A percentile compares a stretch with the other conserved stretches of the same genome.
Evolutionary conservation across 495 filamentous ascomycete genomes (phyloP).

Genomic region (Pyronema domesticum): DNA sequence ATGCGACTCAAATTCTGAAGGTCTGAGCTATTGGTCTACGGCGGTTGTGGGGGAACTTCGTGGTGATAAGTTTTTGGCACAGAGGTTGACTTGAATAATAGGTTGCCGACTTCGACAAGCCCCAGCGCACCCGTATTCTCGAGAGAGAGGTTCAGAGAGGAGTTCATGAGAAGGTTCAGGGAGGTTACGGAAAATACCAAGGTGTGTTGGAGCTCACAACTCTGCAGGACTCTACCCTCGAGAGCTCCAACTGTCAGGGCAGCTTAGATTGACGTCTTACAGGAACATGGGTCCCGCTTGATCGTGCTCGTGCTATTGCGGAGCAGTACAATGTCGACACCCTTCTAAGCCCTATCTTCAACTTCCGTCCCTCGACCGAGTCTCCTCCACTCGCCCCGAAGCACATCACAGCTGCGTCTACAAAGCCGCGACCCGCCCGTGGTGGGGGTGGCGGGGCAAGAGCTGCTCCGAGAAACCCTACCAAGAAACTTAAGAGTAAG

Average conservation of each 20-base stretch:
- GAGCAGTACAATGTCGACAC: constrained; percentile 69
- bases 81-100: not conserved
- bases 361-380: constrained; percentile 64
- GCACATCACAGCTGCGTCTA: constrained; percentile 53
- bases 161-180: constrained; percentile 90
- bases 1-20: constrained; percentile 91
- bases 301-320: constrained; percentile 61
- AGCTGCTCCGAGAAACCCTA: constrained; percentile 3
- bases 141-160: constrained; percentile 96
- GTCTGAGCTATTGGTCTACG: constrained; percentile 20
- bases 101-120: constrained; percentile 64
- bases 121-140: constrained; percentile 78
- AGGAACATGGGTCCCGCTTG: constrained; percentile 94
- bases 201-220: constrained; percentile 31
- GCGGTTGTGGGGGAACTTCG: not conserved
- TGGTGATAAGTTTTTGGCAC: not conserved
- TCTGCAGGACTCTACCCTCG: not conserved
- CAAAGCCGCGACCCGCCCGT: constrained; percentile 49
- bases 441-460: constrained; percentile 27
- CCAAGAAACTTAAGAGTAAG: constrained; percentile 9
- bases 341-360: constrained; percentile 69
- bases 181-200: constrained; percentile 97
- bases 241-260: not conserved
- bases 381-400: constrained; percentile 89
- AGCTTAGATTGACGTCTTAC: not conserved